phyloP scores from a whole-genome alignment of 1,139 yeast genomes.

The Yamadazyma aaseri region DNA sequence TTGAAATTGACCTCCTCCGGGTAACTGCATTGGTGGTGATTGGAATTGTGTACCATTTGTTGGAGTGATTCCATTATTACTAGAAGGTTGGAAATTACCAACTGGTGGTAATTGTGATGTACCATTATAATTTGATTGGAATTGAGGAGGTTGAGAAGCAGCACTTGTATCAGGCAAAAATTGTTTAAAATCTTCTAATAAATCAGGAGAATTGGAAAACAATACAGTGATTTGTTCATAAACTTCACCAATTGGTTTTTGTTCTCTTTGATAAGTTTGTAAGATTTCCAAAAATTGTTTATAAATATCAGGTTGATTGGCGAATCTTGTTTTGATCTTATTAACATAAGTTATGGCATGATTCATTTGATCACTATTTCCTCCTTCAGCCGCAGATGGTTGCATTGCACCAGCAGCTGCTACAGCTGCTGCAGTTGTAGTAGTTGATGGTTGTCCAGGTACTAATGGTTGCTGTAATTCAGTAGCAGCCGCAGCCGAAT shows the following conservation, averaged over 20 bases:
- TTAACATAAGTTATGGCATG: constrained; percentile 96
- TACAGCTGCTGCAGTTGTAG: constrained; percentile 11
- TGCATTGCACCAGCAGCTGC: constrained; percentile 8
- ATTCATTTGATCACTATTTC: constrained; percentile 86
- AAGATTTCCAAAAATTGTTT: constrained; percentile 91
- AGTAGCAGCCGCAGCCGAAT: no score
- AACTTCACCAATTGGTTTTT: constrained; percentile 91
- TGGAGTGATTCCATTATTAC: constrained; percentile 33
- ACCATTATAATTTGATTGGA: constrained; percentile 24
- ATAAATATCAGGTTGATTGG: constrained; percentile 93
- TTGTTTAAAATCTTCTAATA: constrained; percentile 90
- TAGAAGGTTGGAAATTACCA: constrained; percentile 85
- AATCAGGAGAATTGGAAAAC: constrained; percentile 91
- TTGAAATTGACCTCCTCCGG: constrained; percentile 9
- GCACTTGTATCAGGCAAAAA: constrained; percentile 85
- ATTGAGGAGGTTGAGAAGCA: constrained; percentile 4
- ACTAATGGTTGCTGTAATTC: constrained; percentile 1
- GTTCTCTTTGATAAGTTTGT: constrained; percentile 95
- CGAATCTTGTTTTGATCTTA: constrained; percentile 90
- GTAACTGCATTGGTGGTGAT: constrained; percentile 6
- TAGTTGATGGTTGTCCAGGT: not conserved
- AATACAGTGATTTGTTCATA: constrained; percentile 88
- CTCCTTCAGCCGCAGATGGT: constrained; percentile 39
- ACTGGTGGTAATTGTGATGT: constrained; percentile 82
- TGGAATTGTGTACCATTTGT: constrained; percentile 18